These are phyloP conservation scores for Penicillium sp. DNA, from an alignment of 2,329 filamentous ascomycete species.

Conservation along the genomic window DNA sequence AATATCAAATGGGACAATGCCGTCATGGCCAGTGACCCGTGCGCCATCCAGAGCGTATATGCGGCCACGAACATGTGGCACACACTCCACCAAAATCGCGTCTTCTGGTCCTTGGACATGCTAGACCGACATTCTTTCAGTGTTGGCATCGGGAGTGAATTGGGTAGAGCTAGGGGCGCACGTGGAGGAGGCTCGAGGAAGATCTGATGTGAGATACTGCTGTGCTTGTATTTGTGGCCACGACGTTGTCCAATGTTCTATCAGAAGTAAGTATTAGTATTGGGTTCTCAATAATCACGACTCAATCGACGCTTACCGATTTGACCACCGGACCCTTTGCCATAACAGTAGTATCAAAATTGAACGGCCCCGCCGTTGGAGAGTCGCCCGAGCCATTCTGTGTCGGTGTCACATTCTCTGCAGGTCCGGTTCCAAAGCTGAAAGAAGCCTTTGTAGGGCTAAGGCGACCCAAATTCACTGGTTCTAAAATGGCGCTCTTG, in stretches of 20 bases:
- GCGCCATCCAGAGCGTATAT: conserved; percentile 79
- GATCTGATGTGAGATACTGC: conserved; percentile 91
- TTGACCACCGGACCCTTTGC: conserved; percentile 67
- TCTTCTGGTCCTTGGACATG: conserved; percentile 83
- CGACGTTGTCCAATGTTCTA: conserved; percentile 86
- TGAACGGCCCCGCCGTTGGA: conserved; percentile 65
- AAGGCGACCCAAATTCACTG: conserved; percentile 24
- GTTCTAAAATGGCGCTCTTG: conserved; percentile 20
- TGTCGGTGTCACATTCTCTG: conserved; percentile 24
- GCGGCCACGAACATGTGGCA: conserved; percentile 80
- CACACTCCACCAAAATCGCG: conserved; percentile 79
- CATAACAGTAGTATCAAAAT: conserved; percentile 81
- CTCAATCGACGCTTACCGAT: conserved; percentile 54
- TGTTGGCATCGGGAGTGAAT: conserved; percentile 87
- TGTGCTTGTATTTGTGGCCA: conserved; percentile 97
- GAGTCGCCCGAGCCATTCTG: conserved; percentile 32
- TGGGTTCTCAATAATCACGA: neutral
- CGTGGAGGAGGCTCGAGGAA: conserved; percentile 86
- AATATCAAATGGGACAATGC: conserved; percentile 89
- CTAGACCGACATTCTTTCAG: conserved; percentile 80
- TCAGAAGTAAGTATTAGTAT: conserved; percentile 20
- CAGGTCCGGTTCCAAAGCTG: conserved; percentile 27
- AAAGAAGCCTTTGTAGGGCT: conserved; percentile 37
- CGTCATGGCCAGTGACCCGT: conserved; percentile 83
- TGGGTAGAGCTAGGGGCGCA: conserved; percentile 81